Conservation (phyloP, 2,329 filamentous ascomycete genomes). For the Nemania bipapillata region DNA sequence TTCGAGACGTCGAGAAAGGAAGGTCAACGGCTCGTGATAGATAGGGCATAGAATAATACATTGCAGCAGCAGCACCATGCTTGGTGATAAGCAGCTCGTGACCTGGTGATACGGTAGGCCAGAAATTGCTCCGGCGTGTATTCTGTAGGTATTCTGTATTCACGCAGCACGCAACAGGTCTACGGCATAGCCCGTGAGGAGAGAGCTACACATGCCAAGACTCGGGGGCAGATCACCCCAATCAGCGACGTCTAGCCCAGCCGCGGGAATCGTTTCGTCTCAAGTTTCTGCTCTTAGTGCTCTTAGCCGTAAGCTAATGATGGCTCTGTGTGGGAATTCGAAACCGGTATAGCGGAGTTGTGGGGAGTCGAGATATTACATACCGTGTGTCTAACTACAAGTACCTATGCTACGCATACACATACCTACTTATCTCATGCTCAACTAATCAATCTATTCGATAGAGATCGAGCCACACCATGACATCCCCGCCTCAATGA, state of each 20-base stretch:
- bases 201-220: constrained; percentile 36
- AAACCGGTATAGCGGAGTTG: constrained; percentile 13
- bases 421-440: constrained; percentile 1
- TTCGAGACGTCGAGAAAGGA: constrained; percentile 45
- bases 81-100: constrained; percentile 42
- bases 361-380: background rate
- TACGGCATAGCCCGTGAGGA: constrained; percentile 17
- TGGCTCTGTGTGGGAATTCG: constrained; percentile 11
- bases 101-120: constrained; percentile 40
- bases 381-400: too few relatives aligned
- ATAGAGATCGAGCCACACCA: constrained; percentile 20
- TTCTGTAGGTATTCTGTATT: too few relatives aligned
- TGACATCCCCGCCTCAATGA: constrained; percentile 11
- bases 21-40: constrained; percentile 44
- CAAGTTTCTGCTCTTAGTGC: constrained; percentile 6
- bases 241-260: constrained; percentile 32
- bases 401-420: too few relatives aligned
- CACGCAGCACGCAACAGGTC: constrained; percentile 6
- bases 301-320: constrained; percentile 1
- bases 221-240: constrained; percentile 29
- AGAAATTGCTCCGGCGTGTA: constrained; percentile 38
- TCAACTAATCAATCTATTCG: constrained; percentile 3
- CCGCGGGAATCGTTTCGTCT: constrained; percentile 28
- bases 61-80: constrained; percentile 43
- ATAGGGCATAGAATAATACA: constrained; percentile 43